Evolutionary conservation across 176 grass and related monocot genomes (phyloP).

Genomic region (Thalia dealbata): DNA sequence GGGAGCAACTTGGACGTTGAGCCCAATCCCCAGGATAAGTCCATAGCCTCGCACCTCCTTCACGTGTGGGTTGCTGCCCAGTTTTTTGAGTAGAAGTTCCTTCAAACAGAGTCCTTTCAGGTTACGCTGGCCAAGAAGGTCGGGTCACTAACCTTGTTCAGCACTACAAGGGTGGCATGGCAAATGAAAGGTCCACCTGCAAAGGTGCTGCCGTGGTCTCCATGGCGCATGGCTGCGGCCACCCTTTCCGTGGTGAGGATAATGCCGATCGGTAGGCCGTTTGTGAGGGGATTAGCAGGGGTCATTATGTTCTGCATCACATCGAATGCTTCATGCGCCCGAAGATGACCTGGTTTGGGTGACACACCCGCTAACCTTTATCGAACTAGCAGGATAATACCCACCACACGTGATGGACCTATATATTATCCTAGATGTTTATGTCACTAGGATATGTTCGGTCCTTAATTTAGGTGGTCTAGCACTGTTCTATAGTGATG

Average conservation of each 20-base stretch:
- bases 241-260: slow-evolving; percentile 62
- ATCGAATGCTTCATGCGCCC: slow-evolving; percentile 53
- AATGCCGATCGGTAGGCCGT: slow-evolving; percentile 55
- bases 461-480: too few species aligned
- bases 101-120: slow-evolving; percentile 54
- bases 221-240: slow-evolving; percentile 44
- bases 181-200: slow-evolving; percentile 52
- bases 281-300: slow-evolving; percentile 64
- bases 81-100: slow-evolving; percentile 46
- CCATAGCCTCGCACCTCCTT: slow-evolving; percentile 64
- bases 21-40: slow-evolving; percentile 59
- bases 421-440: too few species aligned
- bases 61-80: slow-evolving; percentile 40
- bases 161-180: slow-evolving; percentile 41
- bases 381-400: too few species aligned
- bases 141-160: slow-evolving; percentile 61
- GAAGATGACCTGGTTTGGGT: slow-evolving; percentile 63
- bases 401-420: too few species aligned
- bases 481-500: too few species aligned
- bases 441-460: too few species aligned
- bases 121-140: slow-evolving; percentile 49
- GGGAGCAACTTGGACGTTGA: slow-evolving; percentile 44
- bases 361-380: too few species aligned
- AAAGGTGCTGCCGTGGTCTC: slow-evolving; percentile 79
- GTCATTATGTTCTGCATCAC: slow-evolving; percentile 79